Percentiles rank a stretch among this genome's conserved stretches.
Conservation (phyloP, 176 grass and related monocot genomes). For the Aegilops sharonensis region DNA sequence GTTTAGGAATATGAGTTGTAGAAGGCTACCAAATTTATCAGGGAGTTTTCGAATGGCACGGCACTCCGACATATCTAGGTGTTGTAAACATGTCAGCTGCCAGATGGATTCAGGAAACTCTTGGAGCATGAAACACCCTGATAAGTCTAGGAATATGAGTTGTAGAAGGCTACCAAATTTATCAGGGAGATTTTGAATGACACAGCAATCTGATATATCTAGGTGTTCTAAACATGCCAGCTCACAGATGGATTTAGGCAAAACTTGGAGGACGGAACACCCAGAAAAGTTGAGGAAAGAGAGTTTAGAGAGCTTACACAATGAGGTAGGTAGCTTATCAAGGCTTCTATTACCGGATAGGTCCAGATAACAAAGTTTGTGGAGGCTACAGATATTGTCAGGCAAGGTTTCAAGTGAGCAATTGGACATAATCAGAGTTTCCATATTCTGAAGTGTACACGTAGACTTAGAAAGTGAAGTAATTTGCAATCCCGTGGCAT, state of each 20-base stretch:
- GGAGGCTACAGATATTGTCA: slow-evolving; percentile 1
- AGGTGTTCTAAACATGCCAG: no score
- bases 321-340: not conserved
- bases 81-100: no score
- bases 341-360: not conserved
- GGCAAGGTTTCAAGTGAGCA: slow-evolving; percentile 34
- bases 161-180: slow-evolving; percentile 19
- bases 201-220: no score
- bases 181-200: slow-evolving; percentile 12
- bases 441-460: slow-evolving; percentile 2
- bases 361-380: not conserved
- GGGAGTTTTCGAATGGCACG: no score
- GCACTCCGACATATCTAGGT: no score
- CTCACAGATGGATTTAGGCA: no score
- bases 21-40: no score
- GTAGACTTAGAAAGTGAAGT: no score
- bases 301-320: no score
- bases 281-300: no score
- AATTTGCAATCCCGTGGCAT: slow-evolving; percentile 25
- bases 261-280: no score
- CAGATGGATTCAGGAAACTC: slow-evolving; percentile 23
- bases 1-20: not conserved
- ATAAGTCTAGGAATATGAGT: slow-evolving; percentile 21
- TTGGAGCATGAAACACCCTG: slow-evolving; percentile 13
- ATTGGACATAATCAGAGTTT: slow-evolving; percentile 34